phyloP scores from a whole-genome alignment of 495 filamentous ascomycete species.

The Podospora appendiculata region DNA sequence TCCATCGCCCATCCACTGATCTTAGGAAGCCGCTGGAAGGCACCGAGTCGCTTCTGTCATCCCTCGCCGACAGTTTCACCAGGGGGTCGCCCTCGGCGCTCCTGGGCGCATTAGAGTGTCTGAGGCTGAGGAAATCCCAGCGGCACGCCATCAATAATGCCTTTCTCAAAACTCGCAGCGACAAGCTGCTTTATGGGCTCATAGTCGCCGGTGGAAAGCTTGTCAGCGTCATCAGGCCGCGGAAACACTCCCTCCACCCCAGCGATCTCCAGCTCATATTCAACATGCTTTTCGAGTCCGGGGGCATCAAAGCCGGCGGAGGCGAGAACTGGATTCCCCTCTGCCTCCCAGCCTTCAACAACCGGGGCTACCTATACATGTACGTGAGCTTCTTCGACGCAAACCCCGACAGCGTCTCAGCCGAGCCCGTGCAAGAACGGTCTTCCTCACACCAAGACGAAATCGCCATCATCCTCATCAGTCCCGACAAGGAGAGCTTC shows the following conservation, averaged over 20 bases:
- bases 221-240: slow-evolving; percentile 87
- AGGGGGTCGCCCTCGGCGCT: slow-evolving; percentile 83
- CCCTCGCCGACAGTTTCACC: slow-evolving; percentile 89
- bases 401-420: slow-evolving; percentile 62
- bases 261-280: slow-evolving; percentile 95
- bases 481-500: slow-evolving; percentile 85
- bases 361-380: slow-evolving; percentile 96
- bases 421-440: background rate
- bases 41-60: slow-evolving; percentile 84
- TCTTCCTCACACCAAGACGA: slow-evolving; percentile 40
- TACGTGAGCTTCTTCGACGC: slow-evolving; percentile 84
- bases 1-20: slow-evolving; percentile 83
- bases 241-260: slow-evolving; percentile 91
- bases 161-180: slow-evolving; percentile 66
- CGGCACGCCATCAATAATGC: slow-evolving; percentile 79
- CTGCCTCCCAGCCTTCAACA: slow-evolving; percentile 96
- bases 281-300: slow-evolving; percentile 98
- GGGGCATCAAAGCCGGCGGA: slow-evolving; percentile 73
- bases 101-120: slow-evolving; percentile 82
- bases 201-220: slow-evolving; percentile 91
- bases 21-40: slow-evolving; percentile 88
- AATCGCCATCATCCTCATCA: slow-evolving; percentile 87
- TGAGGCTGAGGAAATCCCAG: slow-evolving; percentile 80
- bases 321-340: slow-evolving; percentile 98
- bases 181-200: slow-evolving; percentile 80